Conservation (phyloP, 768 basidiomycete genomes). For the Rhodocollybia butyracea region DNA sequence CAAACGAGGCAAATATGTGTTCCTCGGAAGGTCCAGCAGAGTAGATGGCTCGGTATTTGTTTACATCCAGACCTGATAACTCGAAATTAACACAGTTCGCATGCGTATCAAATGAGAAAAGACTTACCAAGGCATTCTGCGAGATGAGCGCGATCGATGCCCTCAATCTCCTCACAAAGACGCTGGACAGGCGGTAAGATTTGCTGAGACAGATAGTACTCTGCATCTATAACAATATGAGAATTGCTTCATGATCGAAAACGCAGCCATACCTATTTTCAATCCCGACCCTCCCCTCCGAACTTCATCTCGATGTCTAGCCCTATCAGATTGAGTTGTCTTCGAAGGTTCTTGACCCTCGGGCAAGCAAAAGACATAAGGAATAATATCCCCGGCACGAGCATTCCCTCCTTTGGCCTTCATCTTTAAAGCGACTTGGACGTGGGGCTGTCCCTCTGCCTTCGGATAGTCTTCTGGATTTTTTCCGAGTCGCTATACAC, state of each 20-base stretch:
- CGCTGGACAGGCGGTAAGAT: slow-evolving; percentile 93
- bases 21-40: slow-evolving; percentile 48
- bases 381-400: slow-evolving; percentile 87
- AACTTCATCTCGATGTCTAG: slow-evolving; percentile 92
- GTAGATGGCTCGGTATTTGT: slow-evolving; percentile 43
- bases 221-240: slow-evolving; percentile 60
- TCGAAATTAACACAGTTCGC: not conserved
- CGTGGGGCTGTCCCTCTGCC: slow-evolving; percentile 91
- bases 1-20: slow-evolving; percentile 70
- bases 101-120: not conserved
- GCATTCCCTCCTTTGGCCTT: slow-evolving; percentile 81
- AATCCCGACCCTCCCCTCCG: slow-evolving; percentile 62
- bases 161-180: slow-evolving; percentile 94
- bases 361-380: slow-evolving; percentile 88
- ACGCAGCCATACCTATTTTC: slow-evolving; percentile 61
- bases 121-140: slow-evolving; percentile 90
- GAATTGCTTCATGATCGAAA: slow-evolving; percentile 4
- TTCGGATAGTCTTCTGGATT: slow-evolving; percentile 97
- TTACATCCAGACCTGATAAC: slow-evolving; percentile 55
- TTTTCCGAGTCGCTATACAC: slow-evolving; percentile 84
- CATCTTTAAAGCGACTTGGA: slow-evolving; percentile 91
- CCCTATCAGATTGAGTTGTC: slow-evolving; percentile 81
- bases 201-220: slow-evolving; percentile 88
- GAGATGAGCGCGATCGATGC: slow-evolving; percentile 86
- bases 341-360: slow-evolving; percentile 72